Evolutionary conservation across 805 yeast genomes (phyloP).

Genomic region (Martiniozyma abietophila): DNA sequence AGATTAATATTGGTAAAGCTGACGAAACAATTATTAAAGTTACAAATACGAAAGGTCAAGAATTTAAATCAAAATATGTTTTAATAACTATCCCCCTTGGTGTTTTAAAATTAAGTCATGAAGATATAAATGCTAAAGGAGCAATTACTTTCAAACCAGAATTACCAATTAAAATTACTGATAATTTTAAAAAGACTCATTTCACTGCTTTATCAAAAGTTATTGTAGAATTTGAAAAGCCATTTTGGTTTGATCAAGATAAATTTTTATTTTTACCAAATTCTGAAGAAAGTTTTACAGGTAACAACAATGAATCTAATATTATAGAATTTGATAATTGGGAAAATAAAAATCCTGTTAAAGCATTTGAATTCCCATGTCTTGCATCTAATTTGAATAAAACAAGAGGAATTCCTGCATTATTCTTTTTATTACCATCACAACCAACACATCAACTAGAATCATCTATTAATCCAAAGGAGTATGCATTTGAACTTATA

Average conservation of each 20-base stretch:
- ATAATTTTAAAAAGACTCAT: constrained; percentile 24
- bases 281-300: constrained; percentile 6
- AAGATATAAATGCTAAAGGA: constrained; percentile 18
- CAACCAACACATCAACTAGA: constrained; percentile 42
- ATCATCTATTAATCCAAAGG: constrained; percentile 21
- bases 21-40: constrained; percentile 11
- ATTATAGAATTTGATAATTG: constrained; percentile 1
- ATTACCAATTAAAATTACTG: constrained; percentile 27
- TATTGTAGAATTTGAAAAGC: constrained; percentile 33
- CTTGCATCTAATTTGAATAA: constrained; percentile 20
- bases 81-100: constrained; percentile 45
- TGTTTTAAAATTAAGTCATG: constrained; percentile 29
- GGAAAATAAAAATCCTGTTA: constrained; percentile 4
- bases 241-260: constrained; percentile 34
- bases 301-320: neutral
- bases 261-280: constrained; percentile 25
- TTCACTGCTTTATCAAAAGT: constrained; percentile 36
- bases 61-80: constrained; percentile 25
- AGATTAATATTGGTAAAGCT: constrained; percentile 8
- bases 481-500: constrained; percentile 33
- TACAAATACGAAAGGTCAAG: constrained; percentile 14
- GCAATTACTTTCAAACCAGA: constrained; percentile 25
- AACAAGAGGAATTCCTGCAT: constrained; percentile 27
- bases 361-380: constrained; percentile 24
- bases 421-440: constrained; percentile 36